phyloP scores from a whole-genome alignment of 2,329 filamentous ascomycete genomes.

The Aspergillus bombycis region DNA sequence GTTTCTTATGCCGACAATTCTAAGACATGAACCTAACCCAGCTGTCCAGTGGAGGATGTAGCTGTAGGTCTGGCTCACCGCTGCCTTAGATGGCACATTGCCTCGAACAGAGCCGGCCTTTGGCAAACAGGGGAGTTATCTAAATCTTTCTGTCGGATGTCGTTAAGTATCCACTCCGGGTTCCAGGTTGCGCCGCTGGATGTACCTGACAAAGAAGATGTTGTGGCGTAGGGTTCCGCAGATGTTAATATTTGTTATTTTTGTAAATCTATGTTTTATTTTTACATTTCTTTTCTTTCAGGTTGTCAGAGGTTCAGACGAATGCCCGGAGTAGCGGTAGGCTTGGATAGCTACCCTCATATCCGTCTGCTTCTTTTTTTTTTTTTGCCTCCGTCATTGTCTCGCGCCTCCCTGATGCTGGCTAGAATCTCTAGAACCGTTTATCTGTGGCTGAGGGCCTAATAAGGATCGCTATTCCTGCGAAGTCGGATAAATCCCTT shows the following conservation, averaged over 20 bases:
- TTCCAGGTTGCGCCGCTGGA: constrained; percentile 18
- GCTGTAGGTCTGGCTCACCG: constrained; percentile 25
- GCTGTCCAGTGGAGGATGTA: constrained; percentile 21
- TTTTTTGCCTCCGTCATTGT: constrained; percentile 19
- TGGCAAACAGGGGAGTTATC: constrained; percentile 24
- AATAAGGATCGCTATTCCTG: constrained; percentile 17
- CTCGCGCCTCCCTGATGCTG: constrained; percentile 16
- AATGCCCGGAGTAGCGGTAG: constrained; percentile 12
- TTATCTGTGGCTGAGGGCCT: constrained; percentile 14
- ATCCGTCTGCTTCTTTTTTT: constrained; percentile 18
- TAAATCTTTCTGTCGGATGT: constrained; percentile 20
- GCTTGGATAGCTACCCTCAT: constrained; percentile 16
- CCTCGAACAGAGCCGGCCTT: constrained; percentile 20
- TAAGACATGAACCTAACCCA: constrained; percentile 26
- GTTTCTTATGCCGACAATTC: constrained; percentile 22
- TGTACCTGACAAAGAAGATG: constrained; percentile 27
- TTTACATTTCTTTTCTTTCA: constrained; percentile 7
- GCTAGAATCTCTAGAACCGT: constrained; percentile 33
- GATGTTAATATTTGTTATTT: constrained; percentile 13
- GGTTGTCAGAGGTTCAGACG: constrained; percentile 15
- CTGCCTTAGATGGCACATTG: constrained; percentile 18
- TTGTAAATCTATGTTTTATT: constrained; percentile 15
- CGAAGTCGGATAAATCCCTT: constrained; percentile 19
- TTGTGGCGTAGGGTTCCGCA: not conserved
- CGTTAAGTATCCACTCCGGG: constrained; percentile 26